A percentile compares a stretch with the other conserved stretches of the same genome.
Conservation (phyloP, 257 asterid genomes). For the Perilla frutescens region DNA sequence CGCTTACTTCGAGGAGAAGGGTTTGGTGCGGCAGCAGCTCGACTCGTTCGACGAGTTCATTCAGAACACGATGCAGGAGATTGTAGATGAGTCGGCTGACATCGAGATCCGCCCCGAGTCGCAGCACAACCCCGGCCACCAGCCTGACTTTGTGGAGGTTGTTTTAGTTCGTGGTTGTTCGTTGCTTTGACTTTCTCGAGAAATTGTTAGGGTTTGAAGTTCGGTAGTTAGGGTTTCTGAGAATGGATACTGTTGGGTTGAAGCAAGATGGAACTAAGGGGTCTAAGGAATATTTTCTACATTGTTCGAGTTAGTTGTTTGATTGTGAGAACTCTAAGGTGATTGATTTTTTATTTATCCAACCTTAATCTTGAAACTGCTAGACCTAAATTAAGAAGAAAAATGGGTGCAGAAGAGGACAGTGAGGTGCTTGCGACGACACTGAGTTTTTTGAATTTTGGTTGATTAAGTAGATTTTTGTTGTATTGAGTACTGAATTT, state of each 20-base stretch:
- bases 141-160: constrained; percentile 93
- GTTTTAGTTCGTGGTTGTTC: constrained; percentile 19
- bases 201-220: constrained; percentile 32
- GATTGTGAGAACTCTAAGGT: background rate
- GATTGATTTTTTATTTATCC: background rate
- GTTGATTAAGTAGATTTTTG: constrained; percentile 11
- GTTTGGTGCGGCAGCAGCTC: constrained; percentile 92
- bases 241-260: background rate
- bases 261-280: constrained; percentile 9
- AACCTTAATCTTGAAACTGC: constrained; percentile 17
- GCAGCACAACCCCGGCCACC: constrained; percentile 94
- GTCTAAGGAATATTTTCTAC: background rate
- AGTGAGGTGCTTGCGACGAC: background rate
- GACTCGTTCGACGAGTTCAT: constrained; percentile 97
- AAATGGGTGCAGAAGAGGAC: background rate
- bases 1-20: constrained; percentile 95
- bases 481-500: background rate
- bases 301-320: background rate
- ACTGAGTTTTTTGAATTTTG: background rate
- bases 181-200: background rate
- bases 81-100: constrained; percentile 91
- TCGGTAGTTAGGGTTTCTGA: constrained; percentile 8
- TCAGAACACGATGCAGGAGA: constrained; percentile 97
- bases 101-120: constrained; percentile 98
- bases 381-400: constrained; percentile 10